Conservation (phyloP, 805 yeast genomes). For the Saturnispora dispora region DNA sequence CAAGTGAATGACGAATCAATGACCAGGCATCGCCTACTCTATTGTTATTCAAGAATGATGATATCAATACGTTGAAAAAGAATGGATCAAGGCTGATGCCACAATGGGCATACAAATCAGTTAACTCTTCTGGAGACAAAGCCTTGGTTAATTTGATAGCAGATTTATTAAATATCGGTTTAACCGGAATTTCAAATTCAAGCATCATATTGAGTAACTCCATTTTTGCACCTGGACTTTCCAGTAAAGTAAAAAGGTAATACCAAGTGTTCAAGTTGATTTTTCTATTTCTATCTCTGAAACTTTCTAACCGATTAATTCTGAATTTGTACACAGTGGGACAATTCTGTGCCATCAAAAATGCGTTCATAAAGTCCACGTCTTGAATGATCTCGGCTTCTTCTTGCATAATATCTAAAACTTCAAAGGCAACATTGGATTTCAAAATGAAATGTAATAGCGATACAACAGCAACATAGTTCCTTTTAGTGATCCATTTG, state of each 20-base stretch:
- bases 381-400: constrained; percentile 17
- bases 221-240: constrained; percentile 13
- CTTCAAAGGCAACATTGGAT: constrained; percentile 13
- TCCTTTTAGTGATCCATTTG: constrained; percentile 14
- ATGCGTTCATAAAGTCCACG: constrained; percentile 23
- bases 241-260: constrained; percentile 17
- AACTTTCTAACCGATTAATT: constrained; percentile 15
- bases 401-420: constrained; percentile 17
- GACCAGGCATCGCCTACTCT: constrained; percentile 17
- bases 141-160: constrained; percentile 12
- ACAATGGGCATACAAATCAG: constrained; percentile 11
- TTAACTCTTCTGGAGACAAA: constrained; percentile 13
- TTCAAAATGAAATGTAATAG: constrained; percentile 17
- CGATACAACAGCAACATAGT: constrained; percentile 13
- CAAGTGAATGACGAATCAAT: constrained; percentile 5
- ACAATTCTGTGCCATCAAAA: constrained; percentile 15
- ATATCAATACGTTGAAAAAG: constrained; percentile 18
- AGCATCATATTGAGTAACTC: constrained; percentile 20
- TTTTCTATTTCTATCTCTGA: constrained; percentile 8
- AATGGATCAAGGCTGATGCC: constrained; percentile 12
- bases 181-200: constrained; percentile 14
- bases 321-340: constrained; percentile 14
- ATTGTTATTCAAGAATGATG: constrained; percentile 14
- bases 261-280: constrained; percentile 26
- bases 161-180: constrained; percentile 20